Evolutionary conservation across 208 protist species (phyloP).

Genomic region (Acanthamoeba culbertsoni): DNA sequence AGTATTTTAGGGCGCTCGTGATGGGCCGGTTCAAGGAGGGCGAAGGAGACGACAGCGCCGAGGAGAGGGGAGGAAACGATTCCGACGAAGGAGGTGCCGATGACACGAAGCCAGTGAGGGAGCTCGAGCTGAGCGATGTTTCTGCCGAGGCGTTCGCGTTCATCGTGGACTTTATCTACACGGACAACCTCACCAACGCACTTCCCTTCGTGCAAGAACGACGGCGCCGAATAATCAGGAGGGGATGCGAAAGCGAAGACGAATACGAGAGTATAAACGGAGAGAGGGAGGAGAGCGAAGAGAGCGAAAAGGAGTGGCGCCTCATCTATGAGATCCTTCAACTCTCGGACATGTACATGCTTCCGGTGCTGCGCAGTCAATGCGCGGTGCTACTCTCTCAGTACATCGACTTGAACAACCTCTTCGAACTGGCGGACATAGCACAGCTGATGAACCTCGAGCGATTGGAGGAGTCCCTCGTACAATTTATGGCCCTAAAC

Average conservation of each 20-base stretch:
- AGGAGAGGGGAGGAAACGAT: not conserved
- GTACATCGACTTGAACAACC: not conserved
- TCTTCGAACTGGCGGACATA: not conserved
- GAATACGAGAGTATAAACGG: not conserved
- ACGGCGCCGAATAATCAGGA: not conserved
- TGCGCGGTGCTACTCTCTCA: not conserved
- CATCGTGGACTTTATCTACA: slow-evolving; percentile 42
- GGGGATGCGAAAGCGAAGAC: not conserved
- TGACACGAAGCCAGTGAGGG: not conserved
- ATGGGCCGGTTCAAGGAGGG: slow-evolving; percentile 4
- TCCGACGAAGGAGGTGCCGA: not conserved
- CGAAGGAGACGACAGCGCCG: not conserved
- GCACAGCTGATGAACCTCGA: not conserved
- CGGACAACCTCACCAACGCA: not conserved
- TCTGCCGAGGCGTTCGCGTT: not conserved
- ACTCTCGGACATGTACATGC: not conserved
- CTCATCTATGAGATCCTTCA: not conserved
- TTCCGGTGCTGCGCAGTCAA: not conserved
- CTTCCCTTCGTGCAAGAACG: not conserved
- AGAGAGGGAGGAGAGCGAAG: not conserved
- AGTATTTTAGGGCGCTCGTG: not conserved
- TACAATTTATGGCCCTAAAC: slow-evolving; percentile 1
- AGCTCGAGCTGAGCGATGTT: not conserved
- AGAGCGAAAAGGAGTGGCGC: not conserved
- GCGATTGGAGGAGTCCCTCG: not conserved